Evolutionary conservation across 2,329 filamentous ascomycete genomes (phyloP).

Genomic region (Pseudocercospora fijiensis): DNA sequence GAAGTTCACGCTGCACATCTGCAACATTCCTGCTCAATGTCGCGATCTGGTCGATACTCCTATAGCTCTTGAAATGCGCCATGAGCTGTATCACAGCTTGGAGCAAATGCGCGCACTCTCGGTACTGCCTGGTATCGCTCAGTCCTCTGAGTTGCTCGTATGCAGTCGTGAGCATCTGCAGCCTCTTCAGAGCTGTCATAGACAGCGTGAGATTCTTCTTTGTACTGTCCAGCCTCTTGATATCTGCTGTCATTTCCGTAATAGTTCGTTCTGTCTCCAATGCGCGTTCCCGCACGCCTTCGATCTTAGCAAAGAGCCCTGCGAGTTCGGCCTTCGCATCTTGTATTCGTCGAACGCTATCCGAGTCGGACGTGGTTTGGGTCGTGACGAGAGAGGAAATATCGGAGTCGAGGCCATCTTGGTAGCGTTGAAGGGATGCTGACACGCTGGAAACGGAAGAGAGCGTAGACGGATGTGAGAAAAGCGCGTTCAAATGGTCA

Average conservation of each 20-base stretch:
- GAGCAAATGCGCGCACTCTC: constrained; percentile 88
- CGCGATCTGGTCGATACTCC: constrained; percentile 97
- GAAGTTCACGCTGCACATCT: constrained; percentile 84
- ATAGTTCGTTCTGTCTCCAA: constrained; percentile 93
- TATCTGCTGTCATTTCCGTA: constrained; percentile 97
- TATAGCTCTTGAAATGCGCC: constrained; percentile 97
- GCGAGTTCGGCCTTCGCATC: constrained; percentile 85
- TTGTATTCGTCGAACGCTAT: constrained; percentile 88
- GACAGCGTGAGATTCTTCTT: constrained; percentile 95
- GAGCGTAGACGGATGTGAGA: constrained; percentile 83
- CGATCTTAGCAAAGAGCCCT: constrained; percentile 89
- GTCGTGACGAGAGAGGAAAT: constrained; percentile 70
- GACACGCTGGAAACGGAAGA: constrained; percentile 73
- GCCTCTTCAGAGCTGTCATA: constrained; percentile 94
- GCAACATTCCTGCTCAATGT: constrained; percentile 88
- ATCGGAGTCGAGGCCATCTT: constrained; percentile 77
- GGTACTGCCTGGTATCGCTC: constrained; percentile 83
- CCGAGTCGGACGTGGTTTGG: constrained; percentile 81
- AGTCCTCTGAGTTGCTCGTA: constrained; percentile 90
- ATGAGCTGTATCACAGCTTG: constrained; percentile 96
- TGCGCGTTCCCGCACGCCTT: constrained; percentile 83
- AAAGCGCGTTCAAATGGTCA: constrained; percentile 88
- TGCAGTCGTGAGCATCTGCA: constrained; percentile 99
- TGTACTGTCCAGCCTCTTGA: constrained; percentile 93
- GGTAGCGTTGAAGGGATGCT: constrained; percentile 68